Percentiles rank a stretch among this genome's conserved stretches.
phyloP scores from a whole-genome alignment of 192 early-diverging fungal species.

The Dissophora globulifera region DNA sequence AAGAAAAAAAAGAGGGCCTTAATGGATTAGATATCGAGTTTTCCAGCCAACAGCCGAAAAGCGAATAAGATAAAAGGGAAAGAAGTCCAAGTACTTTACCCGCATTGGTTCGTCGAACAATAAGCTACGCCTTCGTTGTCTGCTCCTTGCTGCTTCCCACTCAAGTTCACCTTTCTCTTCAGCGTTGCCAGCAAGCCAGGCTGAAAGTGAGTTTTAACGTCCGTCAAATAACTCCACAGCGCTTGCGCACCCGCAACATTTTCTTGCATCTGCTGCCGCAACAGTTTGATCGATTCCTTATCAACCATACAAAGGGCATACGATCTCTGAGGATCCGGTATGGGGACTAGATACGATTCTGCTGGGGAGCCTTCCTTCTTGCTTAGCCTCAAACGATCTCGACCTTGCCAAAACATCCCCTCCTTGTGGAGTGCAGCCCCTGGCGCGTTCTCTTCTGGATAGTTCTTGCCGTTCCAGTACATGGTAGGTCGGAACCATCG shows the following conservation, averaged over 20 bases:
- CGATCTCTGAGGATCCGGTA: constrained; percentile 16
- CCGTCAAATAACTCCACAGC: constrained; percentile 59
- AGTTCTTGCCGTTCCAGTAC: constrained; percentile 71
- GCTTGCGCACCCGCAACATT: constrained; percentile 32
- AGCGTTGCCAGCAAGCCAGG: constrained; percentile 42
- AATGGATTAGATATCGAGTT: too few species aligned
- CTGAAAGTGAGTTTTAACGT: constrained; percentile 61
- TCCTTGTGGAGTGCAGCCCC: constrained; percentile 46
- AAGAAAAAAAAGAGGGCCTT: too few species aligned
- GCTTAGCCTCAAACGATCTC: constrained; percentile 57
- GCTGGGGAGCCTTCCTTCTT: constrained; percentile 67
- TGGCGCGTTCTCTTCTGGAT: constrained; percentile 24
- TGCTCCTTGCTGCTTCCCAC: constrained; percentile 4
- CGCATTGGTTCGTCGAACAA: constrained; percentile 64
- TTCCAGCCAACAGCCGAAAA: too few species aligned
- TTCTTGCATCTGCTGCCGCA: constrained; percentile 39
- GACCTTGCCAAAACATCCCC: constrained; percentile 54
- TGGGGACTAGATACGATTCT: constrained; percentile 59
- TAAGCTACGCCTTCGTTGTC: constrained; percentile 56
- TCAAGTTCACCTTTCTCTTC: constrained; percentile 16
- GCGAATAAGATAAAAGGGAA: too few species aligned
- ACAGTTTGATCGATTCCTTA: constrained; percentile 54
- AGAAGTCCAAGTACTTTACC: too few species aligned
- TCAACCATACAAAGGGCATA: constrained; percentile 69
- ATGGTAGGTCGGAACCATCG: constrained; percentile 62